Conservation (phyloP, 495 filamentous ascomycete genomes). For the Daldinia childiae region DNA sequence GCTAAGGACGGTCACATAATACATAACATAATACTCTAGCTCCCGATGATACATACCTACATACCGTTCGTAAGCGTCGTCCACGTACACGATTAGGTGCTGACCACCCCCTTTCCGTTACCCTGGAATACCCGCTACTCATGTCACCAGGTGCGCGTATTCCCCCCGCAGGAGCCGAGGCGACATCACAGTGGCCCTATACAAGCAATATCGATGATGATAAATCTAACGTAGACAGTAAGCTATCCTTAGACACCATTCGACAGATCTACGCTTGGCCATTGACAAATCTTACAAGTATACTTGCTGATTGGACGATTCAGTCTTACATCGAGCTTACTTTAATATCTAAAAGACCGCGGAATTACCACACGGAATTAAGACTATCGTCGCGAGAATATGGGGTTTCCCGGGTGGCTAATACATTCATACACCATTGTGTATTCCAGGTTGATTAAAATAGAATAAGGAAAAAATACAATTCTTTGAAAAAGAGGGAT, state of each 20-base stretch:
- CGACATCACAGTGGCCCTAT: not conserved
- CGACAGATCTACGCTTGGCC: too few species aligned
- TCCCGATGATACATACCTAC: not conserved
- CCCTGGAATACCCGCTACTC: not conserved
- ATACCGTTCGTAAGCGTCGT: slow-evolving; percentile 8
- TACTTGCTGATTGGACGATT: too few species aligned
- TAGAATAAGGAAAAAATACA: not conserved
- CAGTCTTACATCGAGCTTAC: not conserved
- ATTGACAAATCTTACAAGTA: too few species aligned
- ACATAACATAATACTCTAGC: not conserved
- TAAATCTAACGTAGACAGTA: too few species aligned
- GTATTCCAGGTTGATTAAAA: too few species aligned
- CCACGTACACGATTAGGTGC: slow-evolving; percentile 27
- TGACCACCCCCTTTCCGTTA: slow-evolving; percentile 10
- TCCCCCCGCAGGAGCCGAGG: not conserved
- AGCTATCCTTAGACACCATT: too few species aligned
- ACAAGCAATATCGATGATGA: not conserved
- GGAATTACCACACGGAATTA: not conserved
- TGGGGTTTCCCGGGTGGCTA: not conserved
- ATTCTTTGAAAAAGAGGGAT: not conserved
- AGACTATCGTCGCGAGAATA: not conserved
- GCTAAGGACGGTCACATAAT: not conserved
- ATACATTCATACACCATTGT: not conserved
- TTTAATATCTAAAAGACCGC: not conserved
- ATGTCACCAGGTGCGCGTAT: not conserved